phyloP scores from a whole-genome alignment of 2,329 filamentous ascomycete species.

The Pyrenochaeta sp. region DNA sequence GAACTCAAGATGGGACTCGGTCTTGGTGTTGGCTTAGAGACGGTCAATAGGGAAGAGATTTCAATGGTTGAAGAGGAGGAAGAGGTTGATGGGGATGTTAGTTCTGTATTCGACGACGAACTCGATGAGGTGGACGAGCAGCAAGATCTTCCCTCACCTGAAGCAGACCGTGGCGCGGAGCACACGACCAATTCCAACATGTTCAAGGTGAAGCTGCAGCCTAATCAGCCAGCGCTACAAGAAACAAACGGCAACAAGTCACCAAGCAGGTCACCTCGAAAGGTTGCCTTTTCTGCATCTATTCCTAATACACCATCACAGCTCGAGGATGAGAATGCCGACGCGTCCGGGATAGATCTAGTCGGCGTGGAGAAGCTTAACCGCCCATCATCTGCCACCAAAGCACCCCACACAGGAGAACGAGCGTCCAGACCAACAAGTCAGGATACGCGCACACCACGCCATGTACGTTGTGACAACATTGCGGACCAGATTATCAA shows the following conservation, averaged over 20 bases:
- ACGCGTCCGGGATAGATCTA: conserved; percentile 38
- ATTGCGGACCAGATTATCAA: conserved; percentile 32
- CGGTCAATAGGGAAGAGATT: conserved; percentile 39
- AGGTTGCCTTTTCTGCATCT: conserved; percentile 50
- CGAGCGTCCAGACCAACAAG: conserved; percentile 25
- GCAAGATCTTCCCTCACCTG: conserved; percentile 35
- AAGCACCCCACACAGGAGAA: conserved; percentile 25
- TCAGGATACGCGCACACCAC: conserved; percentile 42
- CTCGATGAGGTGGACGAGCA: conserved; percentile 29
- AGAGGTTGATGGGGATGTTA: conserved; percentile 26
- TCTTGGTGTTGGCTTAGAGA: conserved; percentile 60
- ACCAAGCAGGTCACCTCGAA: conserved; percentile 48
- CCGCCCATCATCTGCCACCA: conserved; percentile 26
- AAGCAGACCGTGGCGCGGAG: conserved; percentile 26
- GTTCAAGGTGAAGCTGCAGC: conserved; percentile 46
- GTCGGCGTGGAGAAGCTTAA: conserved; percentile 29
- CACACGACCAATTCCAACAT: conserved; percentile 36
- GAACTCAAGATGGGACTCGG: conserved; percentile 68
- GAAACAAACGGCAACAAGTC: conserved; percentile 49
- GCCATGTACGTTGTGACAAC: conserved; percentile 48
- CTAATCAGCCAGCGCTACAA: conserved; percentile 40
- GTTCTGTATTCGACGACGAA: conserved; percentile 44
- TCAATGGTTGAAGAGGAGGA: conserved; percentile 38
- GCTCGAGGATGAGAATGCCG: conserved; percentile 42
- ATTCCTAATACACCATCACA: conserved; percentile 45